phyloP scores from a whole-genome alignment of 2,329 filamentous ascomycete species.

The Aaosphaeria pasadenensis region DNA sequence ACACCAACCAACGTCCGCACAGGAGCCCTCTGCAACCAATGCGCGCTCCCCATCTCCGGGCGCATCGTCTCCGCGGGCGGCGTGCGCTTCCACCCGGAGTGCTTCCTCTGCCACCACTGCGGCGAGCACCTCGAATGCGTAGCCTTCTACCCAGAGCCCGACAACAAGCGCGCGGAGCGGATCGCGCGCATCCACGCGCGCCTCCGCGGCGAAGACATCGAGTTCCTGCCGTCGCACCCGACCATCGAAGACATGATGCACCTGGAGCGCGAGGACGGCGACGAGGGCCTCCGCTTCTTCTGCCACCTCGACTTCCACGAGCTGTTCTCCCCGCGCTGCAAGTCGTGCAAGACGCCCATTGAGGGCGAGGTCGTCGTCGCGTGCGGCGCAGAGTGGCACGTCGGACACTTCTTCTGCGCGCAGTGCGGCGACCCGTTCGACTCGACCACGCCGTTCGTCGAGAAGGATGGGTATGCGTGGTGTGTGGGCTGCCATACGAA shows the following conservation, averaged over 20 bases:
- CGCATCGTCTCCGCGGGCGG: conserved; percentile 84
- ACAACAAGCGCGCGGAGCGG: conserved; percentile 66
- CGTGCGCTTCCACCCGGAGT: conserved; percentile 85
- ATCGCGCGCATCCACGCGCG: conserved; percentile 69
- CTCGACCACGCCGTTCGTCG: conserved; percentile 74
- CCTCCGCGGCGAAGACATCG: conserved; percentile 50
- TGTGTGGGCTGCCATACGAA: conserved; percentile 91
- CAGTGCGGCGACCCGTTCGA: conserved; percentile 86
- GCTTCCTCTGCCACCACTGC: conserved; percentile 87
- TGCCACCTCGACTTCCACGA: conserved; percentile 99
- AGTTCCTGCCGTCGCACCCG: conserved; percentile 32
- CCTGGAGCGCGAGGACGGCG: conserved; percentile 61
- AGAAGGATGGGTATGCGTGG: conserved; percentile 98
- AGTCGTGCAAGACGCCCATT: conserved; percentile 94
- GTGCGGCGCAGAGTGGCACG: conserved; percentile 93
- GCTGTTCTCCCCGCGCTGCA: conserved; percentile 85
- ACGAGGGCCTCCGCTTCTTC: conserved; percentile 75
- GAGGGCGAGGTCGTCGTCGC: conserved; percentile 92
- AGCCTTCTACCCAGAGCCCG: conserved; percentile 92
- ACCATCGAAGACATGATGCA: conserved; percentile 59
- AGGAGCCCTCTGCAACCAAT: conserved; percentile 79
- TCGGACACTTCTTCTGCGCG: conserved; percentile 97
- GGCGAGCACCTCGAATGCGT: conserved; percentile 87
- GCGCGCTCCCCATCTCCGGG: conserved; percentile 79
- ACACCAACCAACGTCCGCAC: conserved; percentile 48